phyloP scores from a whole-genome alignment of 768 basidiomycete species.

The Boletales sp. region DNA sequence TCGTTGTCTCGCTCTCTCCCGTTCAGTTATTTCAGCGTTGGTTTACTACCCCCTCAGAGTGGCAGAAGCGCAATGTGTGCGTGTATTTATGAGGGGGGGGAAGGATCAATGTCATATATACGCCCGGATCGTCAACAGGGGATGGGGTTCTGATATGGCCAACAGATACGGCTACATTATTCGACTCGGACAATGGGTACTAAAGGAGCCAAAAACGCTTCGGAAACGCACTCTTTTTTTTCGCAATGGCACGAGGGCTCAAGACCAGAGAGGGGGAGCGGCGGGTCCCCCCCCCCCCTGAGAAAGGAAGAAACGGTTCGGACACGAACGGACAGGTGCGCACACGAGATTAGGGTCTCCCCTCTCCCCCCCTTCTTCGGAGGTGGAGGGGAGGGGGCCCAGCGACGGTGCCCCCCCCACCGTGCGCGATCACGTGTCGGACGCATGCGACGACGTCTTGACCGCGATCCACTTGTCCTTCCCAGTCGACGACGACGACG shows the following conservation, averaged over 20 bases:
- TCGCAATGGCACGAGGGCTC: slow-evolving; percentile 16
- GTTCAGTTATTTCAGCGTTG: no score
- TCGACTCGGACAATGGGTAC: slow-evolving; percentile 14
- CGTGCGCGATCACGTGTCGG: slow-evolving; percentile 7
- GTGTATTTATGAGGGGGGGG: no score
- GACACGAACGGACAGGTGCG: no score
- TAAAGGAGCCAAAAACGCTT: slow-evolving; percentile 11
- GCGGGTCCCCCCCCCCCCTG: background rate
- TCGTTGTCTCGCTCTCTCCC: background rate
- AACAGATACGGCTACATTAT: slow-evolving; percentile 21
- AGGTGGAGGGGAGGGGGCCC: no score
- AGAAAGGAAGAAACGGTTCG: no score
- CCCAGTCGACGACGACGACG: background rate
- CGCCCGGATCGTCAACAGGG: background rate
- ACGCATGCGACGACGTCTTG: slow-evolving; percentile 35
- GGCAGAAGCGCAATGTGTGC: no score
- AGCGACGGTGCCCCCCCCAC: no score
- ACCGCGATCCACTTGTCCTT: slow-evolving; percentile 80
- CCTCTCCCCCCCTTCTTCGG: no score
- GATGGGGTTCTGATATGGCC: slow-evolving; percentile 3
- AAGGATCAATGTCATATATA: slow-evolving; percentile 6
- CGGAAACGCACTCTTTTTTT: slow-evolving; percentile 4
- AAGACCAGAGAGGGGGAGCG: slow-evolving; percentile 6
- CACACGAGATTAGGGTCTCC: no score
- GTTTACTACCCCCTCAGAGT: no score